phyloP scores from a whole-genome alignment of 305 asterid species.

The Petunia hybrid region DNA sequence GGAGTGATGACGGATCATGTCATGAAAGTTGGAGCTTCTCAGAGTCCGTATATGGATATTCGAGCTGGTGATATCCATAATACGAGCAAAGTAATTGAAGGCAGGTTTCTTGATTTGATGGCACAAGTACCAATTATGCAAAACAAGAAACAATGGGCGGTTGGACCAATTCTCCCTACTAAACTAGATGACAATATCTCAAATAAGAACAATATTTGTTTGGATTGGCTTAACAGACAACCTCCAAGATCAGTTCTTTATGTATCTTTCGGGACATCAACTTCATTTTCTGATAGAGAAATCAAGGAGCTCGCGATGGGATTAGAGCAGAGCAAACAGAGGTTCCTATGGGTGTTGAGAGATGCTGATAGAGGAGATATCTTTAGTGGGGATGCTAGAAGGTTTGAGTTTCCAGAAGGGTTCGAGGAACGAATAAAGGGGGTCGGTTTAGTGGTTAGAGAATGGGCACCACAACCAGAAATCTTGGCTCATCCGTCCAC shows the following conservation, averaged over 20 bases:
- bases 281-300: no score
- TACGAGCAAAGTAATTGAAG: not conserved
- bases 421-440: slow-evolving; percentile 44
- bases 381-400: no score
- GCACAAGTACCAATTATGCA: slow-evolving; percentile 17
- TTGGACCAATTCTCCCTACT: no score
- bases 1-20: not conserved
- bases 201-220: not conserved
- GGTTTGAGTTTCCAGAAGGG: not conserved
- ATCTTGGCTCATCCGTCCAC: no score
- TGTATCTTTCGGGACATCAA: no score
- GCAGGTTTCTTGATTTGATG: slow-evolving; percentile 30
- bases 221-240: slow-evolving; percentile 53
- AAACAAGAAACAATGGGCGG: not conserved
- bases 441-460: slow-evolving; percentile 36
- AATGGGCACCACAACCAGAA: no score
- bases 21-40: not conserved
- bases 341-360: no score
- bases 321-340: no score
- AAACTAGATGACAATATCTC: not conserved
- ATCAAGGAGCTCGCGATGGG: no score
- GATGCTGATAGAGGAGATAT: no score
- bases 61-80: slow-evolving; percentile 36
- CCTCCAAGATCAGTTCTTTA: slow-evolving; percentile 39
- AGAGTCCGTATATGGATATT: not conserved